Base-by-base conservation (phyloP, 2,329 filamentous ascomycete genomes). In the Diaporthe ampelina region DNA sequence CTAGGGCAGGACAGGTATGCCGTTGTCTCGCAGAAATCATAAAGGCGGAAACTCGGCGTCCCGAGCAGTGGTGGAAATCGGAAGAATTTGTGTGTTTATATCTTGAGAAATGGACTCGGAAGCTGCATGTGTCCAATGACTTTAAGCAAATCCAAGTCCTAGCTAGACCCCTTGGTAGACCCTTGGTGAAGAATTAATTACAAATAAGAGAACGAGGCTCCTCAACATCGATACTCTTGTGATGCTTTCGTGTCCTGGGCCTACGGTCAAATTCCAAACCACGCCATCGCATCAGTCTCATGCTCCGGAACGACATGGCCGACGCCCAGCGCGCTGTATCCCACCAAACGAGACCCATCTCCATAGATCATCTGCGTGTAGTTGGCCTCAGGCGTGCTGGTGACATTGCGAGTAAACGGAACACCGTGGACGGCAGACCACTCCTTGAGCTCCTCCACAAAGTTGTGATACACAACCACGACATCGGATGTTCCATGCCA, bases 371-470 rank as follows among this genome's bases (percentile, higher is more conserved):
- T 67, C 45, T 67, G 29, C 29, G 61, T 67, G 29, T 67, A 67
- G 17, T 67, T 67, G 21, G 29, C 43, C 45, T 67, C 45, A 11
- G 45, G 61, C 19, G 29, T 37, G 26, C 21, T 43, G 13, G 61
- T 67, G 21, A 50, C 21, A 24, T 67, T 50, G 13, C 43, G 43
- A 37, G 61, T 37, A 9, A 50, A 67, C 1, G 78, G 78, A 21
- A 83, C 82, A 2, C 86, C 86, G 72, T 88, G 85, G 0, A 90
- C 86, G 5, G 85, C 86, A 0, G 87, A 85, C 88, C 88, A 90
- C 79, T 89, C 85, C 82, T 90, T 89, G 76, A 89, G 86, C 58
- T 86, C 86, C 81, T 91, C 90, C 37, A 88, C 80, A 78, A 90
- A 90, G 80, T 91, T 91, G 76, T 86, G 84, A 0, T 86, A 86